Evolutionary conservation across 176 grass and related monocot genomes (phyloP), one percentile per base, ranked within the genome.

Genomic region (Urochloa ruziziensis): DNA sequence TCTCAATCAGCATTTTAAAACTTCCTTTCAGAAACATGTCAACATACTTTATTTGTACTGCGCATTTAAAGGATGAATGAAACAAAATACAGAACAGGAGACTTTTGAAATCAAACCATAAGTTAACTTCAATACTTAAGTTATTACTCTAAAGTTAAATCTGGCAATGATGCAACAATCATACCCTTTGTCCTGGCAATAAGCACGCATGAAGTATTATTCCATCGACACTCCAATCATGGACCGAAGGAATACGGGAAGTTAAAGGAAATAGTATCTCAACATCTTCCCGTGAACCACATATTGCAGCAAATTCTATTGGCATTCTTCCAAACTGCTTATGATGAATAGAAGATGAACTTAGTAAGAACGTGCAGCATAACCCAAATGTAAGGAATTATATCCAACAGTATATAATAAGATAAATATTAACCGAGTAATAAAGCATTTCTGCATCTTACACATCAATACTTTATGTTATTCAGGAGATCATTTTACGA

Each of bases 191-290:
- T 56, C 52, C 52, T 62, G 56, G 75, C 57, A 78, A 46, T 30
- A 40, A 62, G 17, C 29, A 44, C 19, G 57, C 75, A 29, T 62
- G 75, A 78, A 7, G 3, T 17, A 78, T 44, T 78, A 78, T 78
- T 78, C 75, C 75, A 62, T 62, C 29, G 16, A 78, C 37, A 46
- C 24, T 78, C 75, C 75, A 78, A 78, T 78, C 75, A 78, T 10
- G 37, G 4, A 78, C 75, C 44, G 24, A 5, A 0, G 57, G 57
- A 43, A 78, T 78, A 62, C 36, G 75, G 62, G 24, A 78, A 62
- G 75, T 78, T 46, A 78, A 62, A 78, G 75, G 75, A 44, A 78
- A 78, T 62, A 56, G 21, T 56, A 56, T 56, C 52, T 23, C 19
- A 56, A 56, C 52, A 56, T 56, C 52, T 56, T 56, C 52, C 21